These are phyloP conservation scores for Elsinoe fawcettii DNA, from an alignment of 2,329 filamentous ascomycete species.

Conservation along the genomic window DNA sequence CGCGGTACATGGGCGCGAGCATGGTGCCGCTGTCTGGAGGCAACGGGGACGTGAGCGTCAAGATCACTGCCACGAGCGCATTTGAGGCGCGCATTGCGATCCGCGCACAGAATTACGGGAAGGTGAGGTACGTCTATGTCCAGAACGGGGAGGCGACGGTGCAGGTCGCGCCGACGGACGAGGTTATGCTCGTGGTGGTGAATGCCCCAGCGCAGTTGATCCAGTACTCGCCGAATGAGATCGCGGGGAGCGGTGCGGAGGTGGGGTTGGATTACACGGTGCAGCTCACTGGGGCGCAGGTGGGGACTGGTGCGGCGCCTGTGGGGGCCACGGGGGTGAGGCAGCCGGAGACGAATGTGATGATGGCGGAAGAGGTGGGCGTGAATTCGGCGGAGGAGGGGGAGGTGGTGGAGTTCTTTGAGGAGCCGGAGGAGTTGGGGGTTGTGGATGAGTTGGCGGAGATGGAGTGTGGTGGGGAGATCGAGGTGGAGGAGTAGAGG, in stretches of 20 bases:
- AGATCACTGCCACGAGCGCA: constrained; percentile 29
- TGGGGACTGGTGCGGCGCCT: not conserved
- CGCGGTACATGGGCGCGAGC: constrained; percentile 45
- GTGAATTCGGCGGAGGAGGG: too few species aligned
- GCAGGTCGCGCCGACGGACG: constrained; percentile 33
- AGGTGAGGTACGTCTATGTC: not conserved
- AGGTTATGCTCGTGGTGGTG: constrained; percentile 41
- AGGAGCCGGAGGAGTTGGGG: too few species aligned
- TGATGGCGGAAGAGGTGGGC: too few species aligned
- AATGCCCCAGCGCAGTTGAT: constrained; percentile 41
- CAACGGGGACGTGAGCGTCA: constrained; percentile 28
- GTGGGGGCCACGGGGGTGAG: not conserved
- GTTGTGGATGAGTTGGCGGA: too few species aligned
- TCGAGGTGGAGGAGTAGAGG: too few species aligned
- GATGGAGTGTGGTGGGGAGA: too few species aligned
- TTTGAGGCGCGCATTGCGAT: constrained; percentile 40
- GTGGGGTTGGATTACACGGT: constrained; percentile 36
- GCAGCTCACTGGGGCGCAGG: constrained; percentile 27
- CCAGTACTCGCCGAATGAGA: constrained; percentile 39
- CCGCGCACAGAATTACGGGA: constrained; percentile 26
- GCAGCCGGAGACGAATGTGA: not conserved
- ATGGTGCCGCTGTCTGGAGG: constrained; percentile 37
- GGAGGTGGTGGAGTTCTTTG: too few species aligned
- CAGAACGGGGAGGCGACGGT: constrained; percentile 31
- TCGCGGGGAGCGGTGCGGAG: constrained; percentile 29